These are phyloP conservation scores for Penicillium bovifimosum DNA, from an alignment of 495 filamentous ascomycete species.

Conservation along the genomic window DNA sequence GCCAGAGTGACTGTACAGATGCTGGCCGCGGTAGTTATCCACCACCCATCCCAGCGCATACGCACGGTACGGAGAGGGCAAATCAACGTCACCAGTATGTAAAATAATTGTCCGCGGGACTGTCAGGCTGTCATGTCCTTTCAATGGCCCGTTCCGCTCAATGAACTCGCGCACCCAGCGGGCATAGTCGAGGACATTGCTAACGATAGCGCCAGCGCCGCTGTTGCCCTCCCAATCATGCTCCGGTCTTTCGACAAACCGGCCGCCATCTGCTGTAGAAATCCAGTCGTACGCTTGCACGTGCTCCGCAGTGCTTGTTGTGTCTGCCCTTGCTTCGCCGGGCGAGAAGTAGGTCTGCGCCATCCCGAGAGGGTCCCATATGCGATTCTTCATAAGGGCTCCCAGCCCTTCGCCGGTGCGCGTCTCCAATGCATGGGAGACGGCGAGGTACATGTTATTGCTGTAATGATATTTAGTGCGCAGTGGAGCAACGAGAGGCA, in stretches of 20 bases:
- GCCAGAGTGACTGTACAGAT: slow-evolving; percentile 39
- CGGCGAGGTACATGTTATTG: slow-evolving; percentile 46
- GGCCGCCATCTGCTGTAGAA: slow-evolving; percentile 3
- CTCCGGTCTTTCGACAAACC: slow-evolving; percentile 9
- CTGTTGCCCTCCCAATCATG: slow-evolving; percentile 26
- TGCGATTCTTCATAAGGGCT: slow-evolving; percentile 29
- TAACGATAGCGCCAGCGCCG: slow-evolving; percentile 48
- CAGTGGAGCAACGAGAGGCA: slow-evolving; percentile 32
- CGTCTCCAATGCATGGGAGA: slow-evolving; percentile 38
- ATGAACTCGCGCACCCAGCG: slow-evolving; percentile 44
- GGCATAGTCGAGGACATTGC: slow-evolving; percentile 48
- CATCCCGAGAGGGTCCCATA: slow-evolving; percentile 52
- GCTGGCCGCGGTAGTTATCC: slow-evolving; percentile 37
- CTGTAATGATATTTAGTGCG: slow-evolving; percentile 42
- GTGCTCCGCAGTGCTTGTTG: background rate
- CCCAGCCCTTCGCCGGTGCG: slow-evolving; percentile 37
- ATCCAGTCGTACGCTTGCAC: slow-evolving; percentile 20
- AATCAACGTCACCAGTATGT: slow-evolving; percentile 7
- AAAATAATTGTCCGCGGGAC: slow-evolving; percentile 28
- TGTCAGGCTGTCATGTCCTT: slow-evolving; percentile 35
- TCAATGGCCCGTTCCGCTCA: slow-evolving; percentile 23
- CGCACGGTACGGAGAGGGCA: slow-evolving; percentile 13
- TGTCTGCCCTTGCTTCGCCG: slow-evolving; percentile 9
- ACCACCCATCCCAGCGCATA: slow-evolving; percentile 46
- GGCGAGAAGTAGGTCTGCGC: slow-evolving; percentile 28